Evolutionary conservation across 139 green algal species (phyloP).

Genomic region (Asterochloris sp.): DNA sequence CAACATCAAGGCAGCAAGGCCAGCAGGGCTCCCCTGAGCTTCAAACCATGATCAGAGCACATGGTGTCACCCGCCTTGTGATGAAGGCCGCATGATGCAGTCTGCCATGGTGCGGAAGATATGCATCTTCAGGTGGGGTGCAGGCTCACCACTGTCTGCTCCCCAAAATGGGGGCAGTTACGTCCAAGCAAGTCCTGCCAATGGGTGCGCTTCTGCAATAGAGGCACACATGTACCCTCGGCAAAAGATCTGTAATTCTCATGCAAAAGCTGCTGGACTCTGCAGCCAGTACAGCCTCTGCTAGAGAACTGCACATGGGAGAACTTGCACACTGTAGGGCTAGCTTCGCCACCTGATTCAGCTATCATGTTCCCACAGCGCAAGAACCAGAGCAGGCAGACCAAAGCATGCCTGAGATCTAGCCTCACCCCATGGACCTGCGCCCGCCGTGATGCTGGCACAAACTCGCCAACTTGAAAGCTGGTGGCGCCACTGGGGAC

Average conservation of each 20-base stretch:
- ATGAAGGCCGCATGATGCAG: no score
- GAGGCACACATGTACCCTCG: not conserved
- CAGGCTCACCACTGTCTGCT: conserved; percentile 19
- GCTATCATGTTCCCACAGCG: not conserved
- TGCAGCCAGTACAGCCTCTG: no score
- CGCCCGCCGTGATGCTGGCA: conserved; percentile 29
- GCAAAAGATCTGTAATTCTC: conserved; percentile 10
- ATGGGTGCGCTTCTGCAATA: conserved; percentile 22
- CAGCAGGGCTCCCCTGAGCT: no score
- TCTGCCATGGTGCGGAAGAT: not conserved
- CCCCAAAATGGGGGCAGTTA: conserved; percentile 46
- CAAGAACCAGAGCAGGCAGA: not conserved
- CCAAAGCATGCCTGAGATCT: no score
- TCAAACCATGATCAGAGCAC: no score
- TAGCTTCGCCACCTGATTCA: not conserved
- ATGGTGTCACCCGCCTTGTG: no score
- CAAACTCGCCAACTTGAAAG: conserved; percentile 34
- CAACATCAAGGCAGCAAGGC: no score
- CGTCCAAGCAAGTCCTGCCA: conserved; percentile 44
- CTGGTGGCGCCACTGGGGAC: not conserved
- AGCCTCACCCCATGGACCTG: conserved; percentile 37
- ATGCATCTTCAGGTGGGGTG: not conserved
- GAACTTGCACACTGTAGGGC: not conserved
- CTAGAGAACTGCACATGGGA: no score
- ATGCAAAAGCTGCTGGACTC: not conserved